Conservation (phyloP, 2,329 filamentous ascomycete genomes). For the Colletotrichum lindemuthianum region DNA sequence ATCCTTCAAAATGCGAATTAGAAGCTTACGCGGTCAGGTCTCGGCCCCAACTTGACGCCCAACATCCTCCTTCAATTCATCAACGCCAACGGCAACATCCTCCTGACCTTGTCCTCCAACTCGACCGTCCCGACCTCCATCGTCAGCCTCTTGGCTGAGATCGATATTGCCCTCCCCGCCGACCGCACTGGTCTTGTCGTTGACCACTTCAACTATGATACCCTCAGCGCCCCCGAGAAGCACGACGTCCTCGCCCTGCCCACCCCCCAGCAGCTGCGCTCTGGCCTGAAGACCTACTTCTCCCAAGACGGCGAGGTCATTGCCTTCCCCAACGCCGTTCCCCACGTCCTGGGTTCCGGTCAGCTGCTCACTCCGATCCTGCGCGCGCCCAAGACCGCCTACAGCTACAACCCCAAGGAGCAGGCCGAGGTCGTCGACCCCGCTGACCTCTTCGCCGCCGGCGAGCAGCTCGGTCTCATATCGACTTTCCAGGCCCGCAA, state of each 20-base stretch:
- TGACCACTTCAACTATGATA: conserved; percentile 96
- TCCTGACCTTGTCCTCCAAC: conserved; percentile 82
- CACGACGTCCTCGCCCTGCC: conserved; percentile 90
- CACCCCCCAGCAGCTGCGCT: conserved; percentile 70
- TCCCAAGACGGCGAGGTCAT: conserved; percentile 69
- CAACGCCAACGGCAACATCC: conserved; percentile 90
- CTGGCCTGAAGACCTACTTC: conserved; percentile 83
- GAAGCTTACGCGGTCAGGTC: conserved; percentile 61
- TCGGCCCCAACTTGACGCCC: conserved; percentile 88
- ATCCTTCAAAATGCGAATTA: background rate
- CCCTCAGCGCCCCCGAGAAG: conserved; percentile 76
- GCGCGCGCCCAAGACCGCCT: conserved; percentile 84
- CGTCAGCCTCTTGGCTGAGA: conserved; percentile 82
- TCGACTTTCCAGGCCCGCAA: conserved; percentile 91
- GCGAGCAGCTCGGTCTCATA: conserved; percentile 85
- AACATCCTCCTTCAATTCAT: conserved; percentile 89
- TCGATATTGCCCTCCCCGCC: conserved; percentile 87
- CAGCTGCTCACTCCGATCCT: conserved; percentile 84
- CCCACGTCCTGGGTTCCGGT: conserved; percentile 82
- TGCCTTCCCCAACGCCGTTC: conserved; percentile 84
- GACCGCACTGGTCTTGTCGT: conserved; percentile 88
- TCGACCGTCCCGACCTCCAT: conserved; percentile 77
- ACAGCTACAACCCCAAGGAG: conserved; percentile 94
- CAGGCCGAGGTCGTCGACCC: conserved; percentile 70
- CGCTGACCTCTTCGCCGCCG: conserved; percentile 87